These are phyloP conservation scores for Leccinum variicolor DNA, from an alignment of 768 basidiomycete species.

Conservation along the genomic window DNA sequence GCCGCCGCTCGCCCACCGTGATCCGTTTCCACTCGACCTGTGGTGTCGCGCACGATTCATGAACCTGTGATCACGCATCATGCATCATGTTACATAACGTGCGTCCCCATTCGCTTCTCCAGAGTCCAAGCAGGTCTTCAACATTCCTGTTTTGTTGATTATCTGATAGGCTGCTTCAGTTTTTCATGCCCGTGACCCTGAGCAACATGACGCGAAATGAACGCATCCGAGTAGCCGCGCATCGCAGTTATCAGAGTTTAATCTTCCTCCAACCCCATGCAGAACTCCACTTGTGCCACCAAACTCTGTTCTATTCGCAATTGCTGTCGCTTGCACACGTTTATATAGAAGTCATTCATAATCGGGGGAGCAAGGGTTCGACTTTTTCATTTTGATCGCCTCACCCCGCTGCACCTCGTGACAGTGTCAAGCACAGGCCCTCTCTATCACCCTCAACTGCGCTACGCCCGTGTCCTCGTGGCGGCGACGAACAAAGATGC, in stretches of 20 bases:
- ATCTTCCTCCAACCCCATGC: slow-evolving; percentile 8
- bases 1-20: neutral
- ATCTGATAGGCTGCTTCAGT: neutral
- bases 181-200: slow-evolving; percentile 12
- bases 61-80: neutral
- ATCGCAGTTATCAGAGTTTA: slow-evolving; percentile 20
- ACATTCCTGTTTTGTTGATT: neutral
- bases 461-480: slow-evolving; percentile 4
- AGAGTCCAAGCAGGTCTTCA: neutral
- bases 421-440: neutral
- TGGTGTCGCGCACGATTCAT: neutral
- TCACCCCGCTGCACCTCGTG: slow-evolving; percentile 5
- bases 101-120: neutral
- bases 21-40: neutral
- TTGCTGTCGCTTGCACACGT: slow-evolving; percentile 18
- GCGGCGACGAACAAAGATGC: slow-evolving; percentile 3
- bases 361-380: slow-evolving; percentile 1
- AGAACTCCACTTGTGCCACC: slow-evolving; percentile 2
- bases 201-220: neutral
- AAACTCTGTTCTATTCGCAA: neutral
- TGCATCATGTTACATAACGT: neutral
- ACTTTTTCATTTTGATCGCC: slow-evolving; percentile 13
- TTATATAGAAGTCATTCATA: slow-evolving; percentile 23
- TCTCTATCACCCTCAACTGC: slow-evolving; percentile 3
- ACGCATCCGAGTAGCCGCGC: slow-evolving; percentile 4